Base-by-base conservation (phyloP, 192 early-diverging fungal genomes). In the Backusella westeae region DNA sequence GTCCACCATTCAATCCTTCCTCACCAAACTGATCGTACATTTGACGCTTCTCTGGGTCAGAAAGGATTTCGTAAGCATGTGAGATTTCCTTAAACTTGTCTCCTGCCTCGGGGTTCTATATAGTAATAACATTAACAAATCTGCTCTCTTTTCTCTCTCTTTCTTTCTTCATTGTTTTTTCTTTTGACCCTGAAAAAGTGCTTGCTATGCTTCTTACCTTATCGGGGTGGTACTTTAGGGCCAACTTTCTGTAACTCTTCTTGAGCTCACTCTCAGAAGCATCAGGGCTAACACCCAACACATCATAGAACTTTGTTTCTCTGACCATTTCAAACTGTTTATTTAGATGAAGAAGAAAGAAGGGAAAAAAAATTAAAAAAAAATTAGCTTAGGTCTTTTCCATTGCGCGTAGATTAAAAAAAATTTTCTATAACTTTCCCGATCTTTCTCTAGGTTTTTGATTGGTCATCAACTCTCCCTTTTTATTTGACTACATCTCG, bases 51-150 rank as follows among this genome's bases (percentile, higher is more conserved):
- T 98, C 85, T 65, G 87, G 46, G 83, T 99, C 97, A n/a, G 95
- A 96, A 34, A 99, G 91, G 63, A 95, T 91, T 80, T 99, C 97
- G 81, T 97, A 99, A 23, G 98, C 97, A 81, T 98, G 96, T 53
- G 95, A 96, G 78, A 99, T 96, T 75, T 99, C 97, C 86, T 99
- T 98, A 89, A 99, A 99, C 83, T 91, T 92, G 38, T 97, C 96
- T 63, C 90, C 93, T 39, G 94, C 93, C 49, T 92, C 89, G 35
- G 94, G 93, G 87, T 96, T 96, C 94, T 95, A 78, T 34, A 34
- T 34, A 34, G 8, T 6, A 44, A 10, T 70, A 32, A 32, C 32
- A 26, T 70, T 38, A 71, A 71, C 6, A 26, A 39, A 10, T 32
- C 32, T 21, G 19, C 8, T n/a, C 42, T 44, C 12, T 12, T 44